phyloP scores from a whole-genome alignment of 2,329 filamentous ascomycete species.

The Tolypocladium tundrense region DNA sequence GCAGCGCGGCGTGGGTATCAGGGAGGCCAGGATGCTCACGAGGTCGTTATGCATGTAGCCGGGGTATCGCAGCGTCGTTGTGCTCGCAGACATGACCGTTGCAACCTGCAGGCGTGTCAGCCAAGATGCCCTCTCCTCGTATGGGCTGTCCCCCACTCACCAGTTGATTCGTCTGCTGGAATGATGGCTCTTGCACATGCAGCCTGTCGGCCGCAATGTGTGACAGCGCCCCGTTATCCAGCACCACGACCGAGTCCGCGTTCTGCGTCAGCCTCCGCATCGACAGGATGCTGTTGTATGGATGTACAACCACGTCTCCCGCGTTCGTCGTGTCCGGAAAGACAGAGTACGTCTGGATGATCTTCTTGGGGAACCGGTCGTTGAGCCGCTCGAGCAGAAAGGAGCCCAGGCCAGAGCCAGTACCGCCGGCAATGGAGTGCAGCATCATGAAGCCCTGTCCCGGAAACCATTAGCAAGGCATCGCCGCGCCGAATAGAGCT shows the following conservation, averaged over 20 bases:
- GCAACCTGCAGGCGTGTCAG: conserved; percentile 45
- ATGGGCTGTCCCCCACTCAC: conserved; percentile 31
- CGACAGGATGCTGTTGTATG: conserved; percentile 91
- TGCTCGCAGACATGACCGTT: conserved; percentile 97
- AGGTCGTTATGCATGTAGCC: conserved; percentile 99
- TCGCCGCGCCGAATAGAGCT: not conserved
- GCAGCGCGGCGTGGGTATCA: conserved; percentile 92
- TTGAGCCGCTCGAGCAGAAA: conserved; percentile 93
- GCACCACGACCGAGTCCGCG: conserved; percentile 91
- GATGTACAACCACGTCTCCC: conserved; percentile 90
- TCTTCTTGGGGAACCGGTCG: conserved; percentile 95
- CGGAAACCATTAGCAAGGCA: conserved; percentile 17
- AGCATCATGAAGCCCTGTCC: conserved; percentile 88
- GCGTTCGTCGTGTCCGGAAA: conserved; percentile 87
- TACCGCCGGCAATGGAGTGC: conserved; percentile 95
- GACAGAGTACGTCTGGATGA: conserved; percentile 98
- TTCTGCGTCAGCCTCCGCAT: conserved; percentile 90
- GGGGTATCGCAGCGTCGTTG: conserved; percentile 89
- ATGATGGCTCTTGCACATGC: conserved; percentile 90
- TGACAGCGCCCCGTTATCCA: conserved; percentile 90
- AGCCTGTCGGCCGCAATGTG: conserved; percentile 90
- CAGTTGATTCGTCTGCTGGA: conserved; percentile 94
- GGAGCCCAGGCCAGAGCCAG: conserved; percentile 89
- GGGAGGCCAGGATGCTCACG: conserved; percentile 87
- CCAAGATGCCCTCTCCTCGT: not conserved